phyloP scores from a whole-genome alignment of 2,329 filamentous ascomycete genomes.

The Colletotrichum karsti region DNA sequence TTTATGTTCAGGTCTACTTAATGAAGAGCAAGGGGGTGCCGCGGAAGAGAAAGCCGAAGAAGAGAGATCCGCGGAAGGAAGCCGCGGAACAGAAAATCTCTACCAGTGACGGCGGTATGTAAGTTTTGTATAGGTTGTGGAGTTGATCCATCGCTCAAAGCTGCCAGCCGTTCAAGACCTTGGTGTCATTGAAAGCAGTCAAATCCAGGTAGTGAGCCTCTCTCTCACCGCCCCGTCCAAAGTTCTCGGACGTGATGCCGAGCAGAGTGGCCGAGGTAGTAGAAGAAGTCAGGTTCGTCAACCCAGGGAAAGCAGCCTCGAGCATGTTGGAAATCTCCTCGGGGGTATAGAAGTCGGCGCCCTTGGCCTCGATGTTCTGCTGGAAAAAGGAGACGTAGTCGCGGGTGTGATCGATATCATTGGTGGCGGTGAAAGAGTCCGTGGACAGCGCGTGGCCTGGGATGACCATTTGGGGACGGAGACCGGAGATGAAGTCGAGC shows the following conservation, averaged over 20 bases:
- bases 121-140: too few relatives aligned
- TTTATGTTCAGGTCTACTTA: too few relatives aligned
- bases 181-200: neutral
- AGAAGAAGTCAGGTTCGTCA: constrained; percentile 6
- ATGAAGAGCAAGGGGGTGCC: too few relatives aligned
- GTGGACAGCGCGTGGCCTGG: constrained; percentile 11
- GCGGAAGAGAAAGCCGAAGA: too few relatives aligned
- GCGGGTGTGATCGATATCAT: constrained; percentile 6
- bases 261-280: constrained; percentile 8
- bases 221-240: neutral
- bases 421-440: neutral
- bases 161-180: neutral
- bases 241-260: constrained; percentile 17
- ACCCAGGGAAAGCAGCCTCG: neutral
- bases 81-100: too few relatives aligned
- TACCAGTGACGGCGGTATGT: too few relatives aligned
- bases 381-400: constrained; percentile 17
- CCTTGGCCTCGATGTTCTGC: constrained; percentile 17
- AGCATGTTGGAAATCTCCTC: neutral
- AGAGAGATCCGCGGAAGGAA: too few relatives aligned
- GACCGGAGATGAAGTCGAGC: constrained; percentile 7
- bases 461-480: neutral
- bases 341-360: constrained; percentile 3
- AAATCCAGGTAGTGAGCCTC: constrained; percentile 8
- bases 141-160: neutral